Conservation (phyloP, 805 yeast species). For the Starmerella vaccinii region DNA sequence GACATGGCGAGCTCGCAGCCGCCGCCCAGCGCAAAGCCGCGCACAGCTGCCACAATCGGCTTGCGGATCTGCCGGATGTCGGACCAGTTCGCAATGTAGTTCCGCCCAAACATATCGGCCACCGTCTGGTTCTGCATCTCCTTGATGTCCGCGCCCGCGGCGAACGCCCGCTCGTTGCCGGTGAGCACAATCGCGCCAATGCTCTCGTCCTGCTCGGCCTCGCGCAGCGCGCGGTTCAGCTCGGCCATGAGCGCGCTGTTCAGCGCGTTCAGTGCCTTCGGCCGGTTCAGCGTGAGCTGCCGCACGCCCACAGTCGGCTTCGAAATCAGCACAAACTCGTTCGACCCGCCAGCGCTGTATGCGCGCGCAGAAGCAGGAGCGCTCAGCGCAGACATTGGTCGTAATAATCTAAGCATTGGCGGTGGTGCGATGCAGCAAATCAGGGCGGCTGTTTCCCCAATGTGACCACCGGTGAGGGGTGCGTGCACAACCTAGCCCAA, state of each 20-base stretch:
- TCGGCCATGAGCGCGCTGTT: constrained; percentile 33
- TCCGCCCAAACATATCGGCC: constrained; percentile 31
- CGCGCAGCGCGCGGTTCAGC: constrained; percentile 32
- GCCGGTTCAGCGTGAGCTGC: constrained; percentile 36
- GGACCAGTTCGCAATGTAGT: constrained; percentile 36
- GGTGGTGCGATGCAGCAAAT: neutral
- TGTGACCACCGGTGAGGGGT: too few species aligned
- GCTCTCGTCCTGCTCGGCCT: constrained; percentile 32
- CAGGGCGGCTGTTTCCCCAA: too few species aligned
- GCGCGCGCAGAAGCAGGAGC: constrained; percentile 6
- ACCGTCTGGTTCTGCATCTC: constrained; percentile 37
- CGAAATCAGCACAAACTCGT: constrained; percentile 34
- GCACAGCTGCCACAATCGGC: constrained; percentile 47
- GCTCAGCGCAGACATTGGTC: neutral
- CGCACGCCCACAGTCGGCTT: constrained; percentile 35
- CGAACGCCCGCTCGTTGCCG: constrained; percentile 40
- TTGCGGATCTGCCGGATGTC: constrained; percentile 34
- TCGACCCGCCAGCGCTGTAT: constrained; percentile 25
- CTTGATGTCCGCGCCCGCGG: constrained; percentile 49
- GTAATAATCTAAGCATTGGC: neutral
- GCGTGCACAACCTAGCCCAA: too few species aligned
- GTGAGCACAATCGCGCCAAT: constrained; percentile 42
- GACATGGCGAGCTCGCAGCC: constrained; percentile 49
- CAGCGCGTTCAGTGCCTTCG: constrained; percentile 39
- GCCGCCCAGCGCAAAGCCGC: constrained; percentile 48